Evolutionary conservation across 2,329 filamentous ascomycete species (phyloP).

Genomic region (Penicillium sclerotiorum): DNA sequence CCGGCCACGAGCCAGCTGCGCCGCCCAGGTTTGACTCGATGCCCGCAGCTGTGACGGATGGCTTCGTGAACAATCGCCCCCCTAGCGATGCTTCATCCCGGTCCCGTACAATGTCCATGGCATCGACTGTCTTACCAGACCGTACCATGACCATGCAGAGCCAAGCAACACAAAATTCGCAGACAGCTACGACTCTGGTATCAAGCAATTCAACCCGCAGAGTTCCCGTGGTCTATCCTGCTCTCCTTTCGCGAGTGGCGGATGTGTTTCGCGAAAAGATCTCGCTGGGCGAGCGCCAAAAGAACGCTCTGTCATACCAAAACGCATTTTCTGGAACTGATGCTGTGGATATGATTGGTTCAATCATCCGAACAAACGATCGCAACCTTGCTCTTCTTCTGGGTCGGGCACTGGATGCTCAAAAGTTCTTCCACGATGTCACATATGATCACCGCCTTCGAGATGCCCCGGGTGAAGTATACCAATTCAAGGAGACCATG

Average conservation of each 20-base stretch:
- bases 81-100: constrained; percentile 48
- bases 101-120: constrained; percentile 84
- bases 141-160: constrained; percentile 60
- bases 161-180: constrained; percentile 56
- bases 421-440: constrained; percentile 99
- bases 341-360: constrained; percentile 91
- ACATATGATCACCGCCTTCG: constrained; percentile 95
- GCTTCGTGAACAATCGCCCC: constrained; percentile 36
- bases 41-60: constrained; percentile 54
- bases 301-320: constrained; percentile 96
- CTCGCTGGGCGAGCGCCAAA: constrained; percentile 80
- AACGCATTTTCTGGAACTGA: constrained; percentile 95
- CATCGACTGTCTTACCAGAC: constrained; percentile 66
- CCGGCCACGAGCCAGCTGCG: constrained; percentile 42
- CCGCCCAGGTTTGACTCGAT: constrained; percentile 45
- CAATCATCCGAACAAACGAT: constrained; percentile 96
- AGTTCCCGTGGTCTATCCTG: constrained; percentile 89
- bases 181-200: constrained; percentile 56
- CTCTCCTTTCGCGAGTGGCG: constrained; percentile 87
- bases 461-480: constrained; percentile 92
- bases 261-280: constrained; percentile 92
- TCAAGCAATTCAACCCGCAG: constrained; percentile 63
- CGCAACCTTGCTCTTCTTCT: constrained; percentile 89
- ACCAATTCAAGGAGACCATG: constrained; percentile 92
- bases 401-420: constrained; percentile 88